Conservation (phyloP, 305 asterid species). For the Solanum hybrid region DNA sequence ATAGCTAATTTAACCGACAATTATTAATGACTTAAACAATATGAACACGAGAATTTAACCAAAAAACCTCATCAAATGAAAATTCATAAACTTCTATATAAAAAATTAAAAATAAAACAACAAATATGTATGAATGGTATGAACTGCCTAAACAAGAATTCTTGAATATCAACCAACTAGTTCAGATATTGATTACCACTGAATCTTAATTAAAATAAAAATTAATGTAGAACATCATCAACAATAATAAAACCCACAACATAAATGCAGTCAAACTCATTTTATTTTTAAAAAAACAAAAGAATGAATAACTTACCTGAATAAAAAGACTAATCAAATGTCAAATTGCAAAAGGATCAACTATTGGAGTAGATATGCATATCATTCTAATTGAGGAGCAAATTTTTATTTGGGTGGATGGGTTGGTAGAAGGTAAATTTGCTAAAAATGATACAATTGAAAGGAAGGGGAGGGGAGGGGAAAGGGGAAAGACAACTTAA, state of each 20-base stretch:
- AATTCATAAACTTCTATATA: background rate
- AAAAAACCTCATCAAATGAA: background rate
- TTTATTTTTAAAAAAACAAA: no score
- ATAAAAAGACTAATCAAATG: background rate
- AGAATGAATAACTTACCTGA: background rate
- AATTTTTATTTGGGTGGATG: background rate
- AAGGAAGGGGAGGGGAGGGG: background rate
- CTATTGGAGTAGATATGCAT: background rate
- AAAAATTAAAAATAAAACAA: background rate
- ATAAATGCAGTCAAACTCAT: background rate
- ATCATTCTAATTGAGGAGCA: background rate
- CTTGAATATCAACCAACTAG: background rate
- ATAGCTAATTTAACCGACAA: background rate
- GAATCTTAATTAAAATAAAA: background rate
- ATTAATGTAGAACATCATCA: background rate
- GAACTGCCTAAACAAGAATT: background rate
- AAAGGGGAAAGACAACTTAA: background rate
- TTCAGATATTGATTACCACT: background rate
- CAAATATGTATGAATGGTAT: background rate
- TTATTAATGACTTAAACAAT: background rate
- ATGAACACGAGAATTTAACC: background rate
- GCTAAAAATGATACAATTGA: background rate
- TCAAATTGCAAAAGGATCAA: background rate
- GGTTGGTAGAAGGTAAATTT: background rate
- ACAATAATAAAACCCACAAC: background rate